Evolutionary conservation across 495 filamentous ascomycete species (phyloP), one percentile per base, ranked within the genome.

Genomic region (Podospora australis): DNA sequence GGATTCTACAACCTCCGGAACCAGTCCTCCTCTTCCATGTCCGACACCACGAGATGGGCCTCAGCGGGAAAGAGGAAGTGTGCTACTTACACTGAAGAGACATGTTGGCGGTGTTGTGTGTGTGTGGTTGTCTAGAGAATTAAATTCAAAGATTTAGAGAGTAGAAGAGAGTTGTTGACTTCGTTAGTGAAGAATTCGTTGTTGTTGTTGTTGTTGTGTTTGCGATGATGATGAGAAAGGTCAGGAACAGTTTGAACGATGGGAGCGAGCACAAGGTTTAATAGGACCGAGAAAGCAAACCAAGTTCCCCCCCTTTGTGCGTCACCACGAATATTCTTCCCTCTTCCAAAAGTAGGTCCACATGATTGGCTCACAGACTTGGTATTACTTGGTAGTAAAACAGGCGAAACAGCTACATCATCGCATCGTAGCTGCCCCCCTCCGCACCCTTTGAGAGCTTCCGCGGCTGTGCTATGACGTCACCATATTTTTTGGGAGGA

Each of bases 81-180:
- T 0, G 11, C 21, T 39, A 75, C 76, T 64, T 57, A 79, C 76
- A 79, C 58, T 77, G 72, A 44, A 79, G 73, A 74, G 74, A 77
- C 76, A 79, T 79, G 65, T 53, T 76, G 62, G 48, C 52, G 52
- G 49, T 50, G 52, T 21, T 52, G 1, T 30, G 13, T 6, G 22
- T 41, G 7, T 39, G 16, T n/a, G n/a, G n/a, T n/a, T n/a, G n/a
- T n/a, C n/a, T n/a, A 49, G 9, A 22, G 14, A 19, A 25, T 35
- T 24, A 35, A 39, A 19, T 25, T 44, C 13, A 29, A 19, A 20
- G 54, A 19, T 34, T 24, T 36, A 39, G 45, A 32, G 43, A 26
- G 6, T 44, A 24, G 26, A 35, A 22, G 46, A 41, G 8, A 32
- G 39, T 32, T 34, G 42, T 50, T 41, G 46, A 14, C 34, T 20